Percentiles rank a stretch among this genome's conserved stretches.
Conservation (phyloP, 2,329 filamentous ascomycete species). For the Aspergillus carbonarius region DNA sequence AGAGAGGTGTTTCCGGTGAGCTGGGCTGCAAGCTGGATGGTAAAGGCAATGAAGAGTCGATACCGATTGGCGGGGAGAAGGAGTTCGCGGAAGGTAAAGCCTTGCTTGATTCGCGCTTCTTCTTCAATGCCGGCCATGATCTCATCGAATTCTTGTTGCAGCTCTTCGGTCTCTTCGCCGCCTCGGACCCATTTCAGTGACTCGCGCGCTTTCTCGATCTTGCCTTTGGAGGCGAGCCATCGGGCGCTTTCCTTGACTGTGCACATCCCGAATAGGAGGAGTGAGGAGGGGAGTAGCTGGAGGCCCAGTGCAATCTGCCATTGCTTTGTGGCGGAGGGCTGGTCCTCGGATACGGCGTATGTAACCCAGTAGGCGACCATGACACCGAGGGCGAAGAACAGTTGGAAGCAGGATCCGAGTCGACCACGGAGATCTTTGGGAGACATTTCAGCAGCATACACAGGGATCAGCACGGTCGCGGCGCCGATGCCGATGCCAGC, state of each 20-base stretch:
- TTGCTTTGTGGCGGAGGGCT: slow-evolving; percentile 42
- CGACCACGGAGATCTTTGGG: slow-evolving; percentile 43
- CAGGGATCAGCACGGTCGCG: slow-evolving; percentile 43
- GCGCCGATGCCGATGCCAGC: slow-evolving; percentile 49
- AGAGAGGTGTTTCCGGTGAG: slow-evolving; percentile 54
- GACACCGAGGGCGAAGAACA: slow-evolving; percentile 40
- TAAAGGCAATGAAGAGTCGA: slow-evolving; percentile 50
- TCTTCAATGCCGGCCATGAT: slow-evolving; percentile 49
- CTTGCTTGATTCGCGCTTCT: slow-evolving; percentile 47
- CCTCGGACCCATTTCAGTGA: slow-evolving; percentile 55
- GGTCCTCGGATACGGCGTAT: slow-evolving; percentile 46
- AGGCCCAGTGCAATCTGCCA: slow-evolving; percentile 53
- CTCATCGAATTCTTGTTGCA: slow-evolving; percentile 37
- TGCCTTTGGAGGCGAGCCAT: slow-evolving; percentile 50
- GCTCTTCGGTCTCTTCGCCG: slow-evolving; percentile 39
- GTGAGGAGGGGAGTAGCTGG: slow-evolving; percentile 49
- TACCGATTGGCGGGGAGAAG: slow-evolving; percentile 50
- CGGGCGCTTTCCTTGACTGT: slow-evolving; percentile 50
- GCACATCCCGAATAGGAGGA: slow-evolving; percentile 52
- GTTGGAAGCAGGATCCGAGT: slow-evolving; percentile 41
- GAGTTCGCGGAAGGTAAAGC: slow-evolving; percentile 49
- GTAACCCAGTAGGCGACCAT: slow-evolving; percentile 49
- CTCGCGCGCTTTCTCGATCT: slow-evolving; percentile 47
- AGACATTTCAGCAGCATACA: slow-evolving; percentile 44
- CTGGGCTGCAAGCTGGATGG: slow-evolving; percentile 52